phyloP scores from a whole-genome alignment of 2,329 filamentous ascomycete genomes.

The Incumbomyces lentus region DNA sequence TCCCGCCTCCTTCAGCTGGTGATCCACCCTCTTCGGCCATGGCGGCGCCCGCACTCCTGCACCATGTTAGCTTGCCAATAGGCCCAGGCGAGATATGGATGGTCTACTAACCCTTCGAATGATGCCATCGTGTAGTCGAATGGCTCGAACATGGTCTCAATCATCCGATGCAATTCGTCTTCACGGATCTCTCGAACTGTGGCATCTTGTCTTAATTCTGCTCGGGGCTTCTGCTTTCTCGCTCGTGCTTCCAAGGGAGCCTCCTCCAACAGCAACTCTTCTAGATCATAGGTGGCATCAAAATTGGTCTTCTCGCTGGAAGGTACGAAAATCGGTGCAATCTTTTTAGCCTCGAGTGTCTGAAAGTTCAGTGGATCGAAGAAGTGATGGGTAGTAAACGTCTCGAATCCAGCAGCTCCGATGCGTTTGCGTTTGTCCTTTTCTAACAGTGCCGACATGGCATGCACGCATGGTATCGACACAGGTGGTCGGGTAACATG shows the following conservation, averaged over 20 bases:
- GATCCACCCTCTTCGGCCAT: constrained; percentile 13
- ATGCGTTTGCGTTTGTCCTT: constrained; percentile 71
- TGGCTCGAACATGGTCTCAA: constrained; percentile 84
- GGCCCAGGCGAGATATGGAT: constrained; percentile 18
- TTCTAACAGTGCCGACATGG: constrained; percentile 74
- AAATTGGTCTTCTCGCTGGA: constrained; percentile 99
- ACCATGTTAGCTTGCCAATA: constrained; percentile 27
- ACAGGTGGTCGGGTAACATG: constrained; percentile 90
- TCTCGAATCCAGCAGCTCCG: constrained; percentile 70
- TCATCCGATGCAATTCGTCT: constrained; percentile 86
- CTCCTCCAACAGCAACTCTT: constrained; percentile 87
- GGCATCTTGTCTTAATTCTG: constrained; percentile 84
- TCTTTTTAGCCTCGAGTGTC: constrained; percentile 71
- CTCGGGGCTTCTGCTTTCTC: constrained; percentile 83
- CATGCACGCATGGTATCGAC: constrained; percentile 75
- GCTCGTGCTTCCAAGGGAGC: constrained; percentile 88
- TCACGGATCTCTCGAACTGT: constrained; percentile 90
- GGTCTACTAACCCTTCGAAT: constrained; percentile 55
- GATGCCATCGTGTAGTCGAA: constrained; percentile 87
- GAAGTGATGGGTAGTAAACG: constrained; percentile 80
- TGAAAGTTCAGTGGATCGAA: constrained; percentile 79
- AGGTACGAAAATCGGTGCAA: constrained; percentile 83
- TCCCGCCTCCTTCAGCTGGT: constrained; percentile 1
- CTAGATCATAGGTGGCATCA: constrained; percentile 93
- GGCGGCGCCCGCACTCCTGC: constrained; percentile 23